Evolutionary conservation across 2,329 filamentous ascomycete genomes (phyloP), one percentile per base, ranked within the genome.

Genomic region (Fusarium concolor): DNA sequence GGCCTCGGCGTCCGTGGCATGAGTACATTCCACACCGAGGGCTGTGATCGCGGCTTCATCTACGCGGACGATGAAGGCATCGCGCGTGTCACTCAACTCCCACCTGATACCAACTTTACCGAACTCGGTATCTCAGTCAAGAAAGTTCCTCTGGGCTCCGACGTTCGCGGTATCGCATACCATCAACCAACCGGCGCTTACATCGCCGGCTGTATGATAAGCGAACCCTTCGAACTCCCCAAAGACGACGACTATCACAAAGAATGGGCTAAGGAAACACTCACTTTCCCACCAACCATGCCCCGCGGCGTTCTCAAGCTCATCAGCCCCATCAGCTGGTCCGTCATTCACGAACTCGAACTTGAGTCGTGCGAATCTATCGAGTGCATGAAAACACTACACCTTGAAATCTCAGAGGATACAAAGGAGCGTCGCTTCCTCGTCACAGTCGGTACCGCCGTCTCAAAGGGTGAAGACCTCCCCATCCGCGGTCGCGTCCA

Each of bases 401-500:
- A 92, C 55, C 87, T 99, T 15, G 96, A 98, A 78, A 85, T 97
- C 10, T 97, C 94, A 0, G 96, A 99, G 79, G 89, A 90, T 33
- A 97, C 94, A 0, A 93, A 96, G 75, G 92, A 97, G 76, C 89
- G 93, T 17, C 91, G 89, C 73, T 90, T 92, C 74, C 85, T 98
- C 45, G 86, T 99, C 50, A 89, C 90, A 0, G 90, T 97, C 2
- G 96, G 95, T 15, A 97, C 95, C 0, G 91, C 93, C 2, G 86
- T 96, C 26, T 87, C 90, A n/a, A 91, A 91, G 62, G 96, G 96
- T 39, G 96, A 99, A 79, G 96, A 98, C 74, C 87, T 97, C 57
- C 90, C 94, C 1, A 91, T 94, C 1, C 89, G 92, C 44, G 96
- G 96, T 4, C 88, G 91, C 39, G 87, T 99, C 38, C 94, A 96